These are phyloP conservation scores for Suhomyces coccinellae DNA, from an alignment of 1,139 yeast species.

Conservation along the genomic window DNA sequence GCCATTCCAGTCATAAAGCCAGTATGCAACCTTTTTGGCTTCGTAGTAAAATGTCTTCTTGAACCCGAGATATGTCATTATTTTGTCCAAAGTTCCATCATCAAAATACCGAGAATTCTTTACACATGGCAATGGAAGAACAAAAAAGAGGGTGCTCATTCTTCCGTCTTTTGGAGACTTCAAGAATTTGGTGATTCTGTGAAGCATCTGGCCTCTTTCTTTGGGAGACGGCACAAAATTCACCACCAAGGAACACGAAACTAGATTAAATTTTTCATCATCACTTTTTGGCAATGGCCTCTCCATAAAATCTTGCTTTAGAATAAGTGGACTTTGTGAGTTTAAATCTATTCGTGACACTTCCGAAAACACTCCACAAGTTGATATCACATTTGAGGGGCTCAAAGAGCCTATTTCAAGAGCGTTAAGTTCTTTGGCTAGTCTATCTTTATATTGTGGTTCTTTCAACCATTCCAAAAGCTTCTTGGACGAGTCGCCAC, in stretches of 20 bases:
- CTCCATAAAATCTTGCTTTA: slow-evolving; percentile 81
- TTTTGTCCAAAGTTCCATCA: slow-evolving; percentile 38
- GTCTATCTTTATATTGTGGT: slow-evolving; percentile 15
- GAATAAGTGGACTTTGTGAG: slow-evolving; percentile 71
- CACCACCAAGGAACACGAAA: slow-evolving; percentile 83
- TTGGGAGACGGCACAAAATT: slow-evolving; percentile 80
- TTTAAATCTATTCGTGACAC: slow-evolving; percentile 61
- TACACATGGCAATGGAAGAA: slow-evolving; percentile 85
- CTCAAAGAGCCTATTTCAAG: slow-evolving; percentile 84
- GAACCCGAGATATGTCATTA: slow-evolving; percentile 65
- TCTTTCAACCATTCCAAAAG: slow-evolving; percentile 65
- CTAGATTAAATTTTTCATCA: slow-evolving; percentile 54
- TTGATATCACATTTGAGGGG: slow-evolving; percentile 46
- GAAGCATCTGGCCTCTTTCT: slow-evolving; percentile 76
- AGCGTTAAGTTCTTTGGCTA: slow-evolving; percentile 34
- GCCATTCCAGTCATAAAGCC: slow-evolving; percentile 60
- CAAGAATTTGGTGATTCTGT: slow-evolving; percentile 59
- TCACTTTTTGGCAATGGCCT: slow-evolving; percentile 57
- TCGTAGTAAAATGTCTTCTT: slow-evolving; percentile 46
- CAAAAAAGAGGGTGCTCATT: slow-evolving; percentile 59
- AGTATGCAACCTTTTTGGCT: slow-evolving; percentile 76
- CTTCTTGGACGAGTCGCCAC: slow-evolving; percentile 86
- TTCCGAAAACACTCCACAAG: slow-evolving; percentile 1
- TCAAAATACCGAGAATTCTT: slow-evolving; percentile 78
- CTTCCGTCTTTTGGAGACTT: slow-evolving; percentile 26